Evolutionary conservation across 2,329 filamentous ascomycete genomes (phyloP).

Genomic region (Hypoxylon sp.): DNA sequence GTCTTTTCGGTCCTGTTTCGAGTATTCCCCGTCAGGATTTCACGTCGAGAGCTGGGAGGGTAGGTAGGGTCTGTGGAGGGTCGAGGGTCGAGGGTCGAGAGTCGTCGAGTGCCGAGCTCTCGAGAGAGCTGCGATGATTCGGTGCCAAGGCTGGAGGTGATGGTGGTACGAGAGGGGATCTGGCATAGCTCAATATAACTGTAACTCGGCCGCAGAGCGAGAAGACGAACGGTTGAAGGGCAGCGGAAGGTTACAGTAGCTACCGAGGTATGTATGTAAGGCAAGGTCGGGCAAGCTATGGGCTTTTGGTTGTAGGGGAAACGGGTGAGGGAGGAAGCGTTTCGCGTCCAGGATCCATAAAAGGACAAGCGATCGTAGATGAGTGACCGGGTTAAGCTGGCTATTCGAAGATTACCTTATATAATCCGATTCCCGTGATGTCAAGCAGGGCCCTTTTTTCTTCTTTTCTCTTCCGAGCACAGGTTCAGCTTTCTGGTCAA

Average conservation of each 20-base stretch:
- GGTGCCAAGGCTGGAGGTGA: constrained; percentile 30
- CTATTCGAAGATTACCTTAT: constrained; percentile 12
- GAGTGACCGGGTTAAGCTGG: constrained; percentile 9
- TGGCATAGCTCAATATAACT: constrained; percentile 28
- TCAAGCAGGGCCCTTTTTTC: constrained; percentile 11
- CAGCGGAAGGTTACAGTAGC: constrained; percentile 30
- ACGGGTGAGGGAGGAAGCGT: constrained; percentile 10
- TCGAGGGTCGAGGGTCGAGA: neutral
- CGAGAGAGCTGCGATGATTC: constrained; percentile 5
- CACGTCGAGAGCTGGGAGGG: neutral
- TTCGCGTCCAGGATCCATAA: constrained; percentile 33
- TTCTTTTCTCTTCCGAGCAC: constrained; percentile 10
- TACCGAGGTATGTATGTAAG: neutral
- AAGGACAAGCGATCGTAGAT: constrained; percentile 25
- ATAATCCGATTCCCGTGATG: constrained; percentile 30
- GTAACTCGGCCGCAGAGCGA: neutral
- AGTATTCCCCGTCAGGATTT: constrained; percentile 6
- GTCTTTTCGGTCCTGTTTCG: constrained; percentile 3
- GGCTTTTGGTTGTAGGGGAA: neutral
- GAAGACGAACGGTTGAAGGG: constrained; percentile 6
- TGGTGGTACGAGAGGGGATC: constrained; percentile 25
- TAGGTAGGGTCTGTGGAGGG: neutral
- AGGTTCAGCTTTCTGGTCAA: constrained; percentile 18
- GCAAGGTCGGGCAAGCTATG: constrained; percentile 1
- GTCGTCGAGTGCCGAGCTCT: constrained; percentile 4